phyloP scores from a whole-genome alignment of 1,284 basidiomycete species.

The Pseudomicrostroma phylloplanum region DNA sequence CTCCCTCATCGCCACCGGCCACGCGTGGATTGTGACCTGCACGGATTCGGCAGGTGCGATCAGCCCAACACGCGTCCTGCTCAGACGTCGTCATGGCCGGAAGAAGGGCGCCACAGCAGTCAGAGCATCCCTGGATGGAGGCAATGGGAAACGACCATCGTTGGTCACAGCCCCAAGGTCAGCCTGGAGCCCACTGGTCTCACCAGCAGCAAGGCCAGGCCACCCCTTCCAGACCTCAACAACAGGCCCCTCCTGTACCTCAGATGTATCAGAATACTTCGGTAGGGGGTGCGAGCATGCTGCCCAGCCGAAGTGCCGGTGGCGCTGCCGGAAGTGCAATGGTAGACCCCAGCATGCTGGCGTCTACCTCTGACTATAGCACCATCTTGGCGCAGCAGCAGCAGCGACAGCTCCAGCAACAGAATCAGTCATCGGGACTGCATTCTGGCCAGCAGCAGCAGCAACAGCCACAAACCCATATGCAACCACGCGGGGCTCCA shows the following conservation, averaged over 20 bases:
- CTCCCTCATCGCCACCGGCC: too few relatives aligned
- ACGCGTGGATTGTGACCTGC: too few relatives aligned
- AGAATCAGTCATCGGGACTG: background rate
- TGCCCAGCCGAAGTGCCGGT: too few relatives aligned
- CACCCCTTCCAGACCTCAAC: background rate
- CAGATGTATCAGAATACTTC: background rate
- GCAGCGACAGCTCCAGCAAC: conserved; percentile 1
- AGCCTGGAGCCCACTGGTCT: background rate
- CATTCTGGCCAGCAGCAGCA: background rate
- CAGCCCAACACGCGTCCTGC: too few relatives aligned
- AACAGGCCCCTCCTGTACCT: background rate
- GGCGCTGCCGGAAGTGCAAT: background rate
- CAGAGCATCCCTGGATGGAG: background rate
- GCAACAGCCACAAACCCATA: background rate
- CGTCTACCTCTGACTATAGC: background rate
- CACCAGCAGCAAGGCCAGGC: background rate
- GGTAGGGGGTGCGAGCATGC: background rate
- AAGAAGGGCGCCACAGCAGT: background rate
- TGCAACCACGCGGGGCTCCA: background rate
- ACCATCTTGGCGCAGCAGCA: background rate
- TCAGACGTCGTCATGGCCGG: conserved; percentile 7
- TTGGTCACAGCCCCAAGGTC: background rate
- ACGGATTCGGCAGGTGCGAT: too few relatives aligned
- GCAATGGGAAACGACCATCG: background rate
- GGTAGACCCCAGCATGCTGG: background rate